phyloP scores from a whole-genome alignment of 108 stramenopile species.

The Pseudonitzschia multiseries region DNA sequence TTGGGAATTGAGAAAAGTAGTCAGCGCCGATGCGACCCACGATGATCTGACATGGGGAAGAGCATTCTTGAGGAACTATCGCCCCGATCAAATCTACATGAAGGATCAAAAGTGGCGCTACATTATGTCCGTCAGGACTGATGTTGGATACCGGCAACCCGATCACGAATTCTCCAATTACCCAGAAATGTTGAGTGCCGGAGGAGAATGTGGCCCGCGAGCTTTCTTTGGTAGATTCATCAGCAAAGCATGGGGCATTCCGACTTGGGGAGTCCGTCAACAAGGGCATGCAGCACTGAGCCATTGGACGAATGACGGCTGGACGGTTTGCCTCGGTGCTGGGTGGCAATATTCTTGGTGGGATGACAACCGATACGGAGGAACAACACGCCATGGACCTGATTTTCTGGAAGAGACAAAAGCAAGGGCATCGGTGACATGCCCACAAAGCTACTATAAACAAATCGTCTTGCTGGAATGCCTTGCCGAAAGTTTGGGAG shows the following conservation, averaged over 20 bases:
- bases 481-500: constrained; percentile 39
- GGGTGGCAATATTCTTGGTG: constrained; percentile 29
- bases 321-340: constrained; percentile 40
- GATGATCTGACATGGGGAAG: constrained; percentile 54
- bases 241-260: constrained; percentile 51
- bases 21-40: constrained; percentile 43
- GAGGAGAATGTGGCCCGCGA: constrained; percentile 60
- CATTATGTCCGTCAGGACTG: constrained; percentile 36
- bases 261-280: constrained; percentile 50
- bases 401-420: constrained; percentile 40
- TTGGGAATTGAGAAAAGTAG: constrained; percentile 46
- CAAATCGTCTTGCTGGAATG: constrained; percentile 30
- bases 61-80: constrained; percentile 44
- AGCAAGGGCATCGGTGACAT: constrained; percentile 12
- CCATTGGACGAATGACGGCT: constrained; percentile 41
- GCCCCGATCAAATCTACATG: constrained; percentile 41
- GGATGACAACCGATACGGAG: constrained; percentile 25
- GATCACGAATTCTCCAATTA: constrained; percentile 29
- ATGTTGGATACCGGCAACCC: constrained; percentile 48
- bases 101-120: constrained; percentile 38
- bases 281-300: constrained; percentile 52
- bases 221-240: constrained; percentile 62
- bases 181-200: constrained; percentile 46
- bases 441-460: constrained; percentile 21
- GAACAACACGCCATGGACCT: constrained; percentile 17